phyloP scores from a whole-genome alignment of 257 asterid species.

The Ligustrum vulgare region DNA sequence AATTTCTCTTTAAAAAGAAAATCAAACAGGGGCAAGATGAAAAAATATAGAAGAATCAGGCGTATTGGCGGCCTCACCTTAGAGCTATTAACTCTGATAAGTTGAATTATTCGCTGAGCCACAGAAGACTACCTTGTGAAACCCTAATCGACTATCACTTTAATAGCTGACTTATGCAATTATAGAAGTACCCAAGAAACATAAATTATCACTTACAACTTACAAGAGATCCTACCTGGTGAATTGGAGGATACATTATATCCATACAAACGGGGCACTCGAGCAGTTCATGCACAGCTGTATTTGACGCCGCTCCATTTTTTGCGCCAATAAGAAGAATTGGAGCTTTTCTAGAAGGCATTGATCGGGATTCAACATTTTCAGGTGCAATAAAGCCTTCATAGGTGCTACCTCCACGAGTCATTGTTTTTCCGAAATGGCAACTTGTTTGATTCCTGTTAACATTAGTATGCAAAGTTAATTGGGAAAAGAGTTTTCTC shows the following conservation, averaged over 20 bases:
- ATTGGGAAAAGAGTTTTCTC: background rate
- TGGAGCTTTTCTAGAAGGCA: conserved; percentile 29
- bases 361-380: conserved; percentile 25
- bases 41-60: background rate
- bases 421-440: conserved; percentile 26
- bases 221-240: conserved; percentile 36
- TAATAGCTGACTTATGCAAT: background rate
- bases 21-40: no score
- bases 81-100: background rate
- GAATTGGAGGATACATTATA: conserved; percentile 47
- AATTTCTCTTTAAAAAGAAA: no score
- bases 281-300: conserved; percentile 43
- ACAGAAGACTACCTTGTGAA: background rate
- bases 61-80: background rate
- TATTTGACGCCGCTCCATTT: conserved; percentile 31
- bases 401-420: conserved; percentile 37
- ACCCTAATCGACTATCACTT: background rate
- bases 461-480: background rate
- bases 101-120: background rate
- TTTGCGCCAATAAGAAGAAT: conserved; percentile 20
- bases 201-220: background rate
- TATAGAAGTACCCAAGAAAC: background rate
- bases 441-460: background rate
- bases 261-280: conserved; percentile 45
- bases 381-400: conserved; percentile 29